Evolutionary conservation across 805 yeast species (phyloP).

Genomic region (Candida multigemmis): DNA sequence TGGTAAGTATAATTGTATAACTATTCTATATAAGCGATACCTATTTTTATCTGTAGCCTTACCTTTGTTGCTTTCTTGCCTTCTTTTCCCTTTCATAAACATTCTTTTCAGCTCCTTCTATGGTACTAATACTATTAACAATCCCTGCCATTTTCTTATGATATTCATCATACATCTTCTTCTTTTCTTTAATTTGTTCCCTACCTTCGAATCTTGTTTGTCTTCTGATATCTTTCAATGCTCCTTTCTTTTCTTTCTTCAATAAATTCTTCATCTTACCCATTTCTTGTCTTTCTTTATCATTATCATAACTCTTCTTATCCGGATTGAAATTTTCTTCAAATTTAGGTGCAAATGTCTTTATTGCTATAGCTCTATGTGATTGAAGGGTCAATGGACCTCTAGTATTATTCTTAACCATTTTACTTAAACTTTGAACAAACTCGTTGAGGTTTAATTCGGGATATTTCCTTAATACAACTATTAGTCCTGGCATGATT

Average conservation of each 20-base stretch:
- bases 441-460: constrained; percentile 23
- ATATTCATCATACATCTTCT: constrained; percentile 64
- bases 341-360: constrained; percentile 80
- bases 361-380: constrained; percentile 78
- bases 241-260: constrained; percentile 86
- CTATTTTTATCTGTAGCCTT: too few relatives aligned
- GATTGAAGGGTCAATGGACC: constrained; percentile 70
- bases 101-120: constrained; percentile 93
- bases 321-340: constrained; percentile 96
- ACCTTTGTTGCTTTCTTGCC: constrained; percentile 49
- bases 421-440: constrained; percentile 37
- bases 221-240: constrained; percentile 82
- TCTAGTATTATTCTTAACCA: constrained; percentile 36
- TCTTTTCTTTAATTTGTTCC: constrained; percentile 73
- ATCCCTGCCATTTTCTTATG: constrained; percentile 86
- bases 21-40: too few relatives aligned
- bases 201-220: constrained; percentile 83
- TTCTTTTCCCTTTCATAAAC: constrained; percentile 82
- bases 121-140: constrained; percentile 79
- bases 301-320: constrained; percentile 83
- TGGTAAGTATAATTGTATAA: not conserved
- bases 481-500: constrained; percentile 2
- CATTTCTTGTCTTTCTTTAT: constrained; percentile 65
- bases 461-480: constrained; percentile 18
- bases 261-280: constrained; percentile 74